phyloP scores from a whole-genome alignment of 1,284 basidiomycete genomes.

The Afroboletus lepidellus region DNA sequence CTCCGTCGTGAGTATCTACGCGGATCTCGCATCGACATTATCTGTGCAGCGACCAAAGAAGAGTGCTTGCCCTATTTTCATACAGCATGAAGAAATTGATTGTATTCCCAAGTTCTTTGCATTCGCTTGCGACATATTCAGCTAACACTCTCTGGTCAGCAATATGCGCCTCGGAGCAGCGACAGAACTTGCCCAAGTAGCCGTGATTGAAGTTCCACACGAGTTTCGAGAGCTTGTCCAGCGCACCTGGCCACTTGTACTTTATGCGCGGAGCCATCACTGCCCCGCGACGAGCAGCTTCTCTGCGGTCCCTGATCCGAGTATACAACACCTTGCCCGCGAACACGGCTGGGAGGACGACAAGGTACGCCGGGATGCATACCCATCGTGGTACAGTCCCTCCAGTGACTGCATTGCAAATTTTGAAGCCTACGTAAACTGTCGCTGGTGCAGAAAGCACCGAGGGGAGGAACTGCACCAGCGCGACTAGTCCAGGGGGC shows the following conservation, averaged over 20 bases:
- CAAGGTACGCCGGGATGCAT: slow-evolving; percentile 17
- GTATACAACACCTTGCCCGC: slow-evolving; percentile 20
- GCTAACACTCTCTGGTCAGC: slow-evolving; percentile 20
- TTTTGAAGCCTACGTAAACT: slow-evolving; percentile 13
- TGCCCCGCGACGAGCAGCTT: slow-evolving; percentile 29
- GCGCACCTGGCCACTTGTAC: slow-evolving; percentile 32
- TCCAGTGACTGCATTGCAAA: slow-evolving; percentile 6
- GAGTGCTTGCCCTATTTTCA: slow-evolving; percentile 32
- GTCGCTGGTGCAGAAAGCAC: slow-evolving; percentile 21
- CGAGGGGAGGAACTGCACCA: slow-evolving; percentile 26
- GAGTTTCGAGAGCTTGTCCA: slow-evolving; percentile 31
- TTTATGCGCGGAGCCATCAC: slow-evolving; percentile 29
- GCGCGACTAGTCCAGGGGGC: slow-evolving; percentile 33
- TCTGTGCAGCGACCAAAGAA: background rate
- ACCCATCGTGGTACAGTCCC: slow-evolving; percentile 15
- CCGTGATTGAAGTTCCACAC: slow-evolving; percentile 32
- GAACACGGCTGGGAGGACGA: slow-evolving; percentile 32
- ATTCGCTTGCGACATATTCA: slow-evolving; percentile 23
- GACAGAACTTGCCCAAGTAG: slow-evolving; percentile 33
- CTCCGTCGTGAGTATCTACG: slow-evolving; percentile 37
- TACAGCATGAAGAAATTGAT: slow-evolving; percentile 33
- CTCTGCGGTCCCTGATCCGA: slow-evolving; percentile 19
- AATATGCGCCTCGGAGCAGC: too few species aligned
- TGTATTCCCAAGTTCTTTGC: slow-evolving; percentile 30
- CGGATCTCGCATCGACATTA: too few species aligned